Base-by-base conservation (phyloP, 2,329 filamentous ascomycete species). In the Pseudogymnoascus sp. region DNA sequence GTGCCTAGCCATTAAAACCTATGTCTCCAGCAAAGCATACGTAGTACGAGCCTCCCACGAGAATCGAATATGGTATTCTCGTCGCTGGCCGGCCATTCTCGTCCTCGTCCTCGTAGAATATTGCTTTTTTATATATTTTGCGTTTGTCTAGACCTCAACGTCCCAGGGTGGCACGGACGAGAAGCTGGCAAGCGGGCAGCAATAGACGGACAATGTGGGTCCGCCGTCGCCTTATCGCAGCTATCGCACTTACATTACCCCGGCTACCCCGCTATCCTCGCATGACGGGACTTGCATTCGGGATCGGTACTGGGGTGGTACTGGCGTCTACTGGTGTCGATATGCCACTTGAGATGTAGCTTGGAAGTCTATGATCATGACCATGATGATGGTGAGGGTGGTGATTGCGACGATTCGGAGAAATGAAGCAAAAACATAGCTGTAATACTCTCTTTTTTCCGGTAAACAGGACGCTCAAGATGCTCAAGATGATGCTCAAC, bases 221-320 rank as follows among this genome's bases (percentile, higher is more conserved):
- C 49, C 49, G 25, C 9, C 2, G 6, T 16, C 49, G 28, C 25
- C 49, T 56, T 56, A 56, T 56, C 49, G 25, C 46, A 53, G 46
- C 16, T 16, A 25, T 34, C 49, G 49, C 31, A 12, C 31, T 34
- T 34, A 12, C 31, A 9, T 34, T 34, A 34, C 31, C 31, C 31
- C 31, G 31, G 31, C 25, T 56, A 56, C 49, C 49, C 49, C 49
- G 28, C 49, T 34, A 56, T 56, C 18, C 43, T 14, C 12, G 43
- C 43, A 56, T 56, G n/a, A 31, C 16, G 49, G 25, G 12, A 31
- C 28, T 28, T 11, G 46, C 8, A 16, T 16, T 53, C 25, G 46
- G 46, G 46, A 53, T 53, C 46, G 46, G 49, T 56, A 56, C 49
- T 56, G 49, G 49, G 49, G n/a, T 56, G 49, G 49, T 56, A 56